Evolutionary conservation across 73 alveolate genomes (phyloP).

Genomic region (Tetrahymena borealis): DNA sequence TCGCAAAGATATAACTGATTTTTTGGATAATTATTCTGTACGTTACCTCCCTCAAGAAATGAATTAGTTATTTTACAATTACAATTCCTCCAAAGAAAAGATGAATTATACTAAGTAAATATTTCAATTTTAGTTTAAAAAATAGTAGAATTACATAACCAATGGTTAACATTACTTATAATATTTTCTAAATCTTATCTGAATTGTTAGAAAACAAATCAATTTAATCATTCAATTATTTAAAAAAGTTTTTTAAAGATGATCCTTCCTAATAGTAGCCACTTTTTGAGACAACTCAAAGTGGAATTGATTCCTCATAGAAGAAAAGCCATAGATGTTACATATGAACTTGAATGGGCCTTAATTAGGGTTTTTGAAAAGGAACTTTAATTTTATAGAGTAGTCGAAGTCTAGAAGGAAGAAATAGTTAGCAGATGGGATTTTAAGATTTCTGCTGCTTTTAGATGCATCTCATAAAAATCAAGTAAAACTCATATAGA

Average conservation of each 20-base stretch:
- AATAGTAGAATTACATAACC: no score
- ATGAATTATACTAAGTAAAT: neutral
- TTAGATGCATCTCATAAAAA: neutral
- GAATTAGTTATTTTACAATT: neutral
- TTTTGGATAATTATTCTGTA: neutral
- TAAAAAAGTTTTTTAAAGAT: neutral
- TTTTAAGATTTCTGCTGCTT: neutral
- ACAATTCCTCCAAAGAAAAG: neutral
- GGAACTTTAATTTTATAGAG: neutral
- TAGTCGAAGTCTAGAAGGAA: neutral
- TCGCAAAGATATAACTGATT: neutral
- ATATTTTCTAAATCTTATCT: no score
- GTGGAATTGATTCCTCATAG: neutral
- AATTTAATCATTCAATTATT: no score
- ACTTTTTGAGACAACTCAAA: neutral
- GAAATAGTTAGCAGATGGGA: neutral
- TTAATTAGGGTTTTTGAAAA: neutral
- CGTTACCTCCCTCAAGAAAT: neutral
- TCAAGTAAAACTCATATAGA: neutral
- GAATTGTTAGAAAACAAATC: no score
- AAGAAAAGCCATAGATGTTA: neutral
- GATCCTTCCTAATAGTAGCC: neutral
- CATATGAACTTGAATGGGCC: neutral
- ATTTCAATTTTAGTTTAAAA: neutral
- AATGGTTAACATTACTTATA: no score